These are phyloP conservation scores for Fusarium siculi DNA, from an alignment of 2,329 filamentous ascomycete genomes.

Conservation along the genomic window DNA sequence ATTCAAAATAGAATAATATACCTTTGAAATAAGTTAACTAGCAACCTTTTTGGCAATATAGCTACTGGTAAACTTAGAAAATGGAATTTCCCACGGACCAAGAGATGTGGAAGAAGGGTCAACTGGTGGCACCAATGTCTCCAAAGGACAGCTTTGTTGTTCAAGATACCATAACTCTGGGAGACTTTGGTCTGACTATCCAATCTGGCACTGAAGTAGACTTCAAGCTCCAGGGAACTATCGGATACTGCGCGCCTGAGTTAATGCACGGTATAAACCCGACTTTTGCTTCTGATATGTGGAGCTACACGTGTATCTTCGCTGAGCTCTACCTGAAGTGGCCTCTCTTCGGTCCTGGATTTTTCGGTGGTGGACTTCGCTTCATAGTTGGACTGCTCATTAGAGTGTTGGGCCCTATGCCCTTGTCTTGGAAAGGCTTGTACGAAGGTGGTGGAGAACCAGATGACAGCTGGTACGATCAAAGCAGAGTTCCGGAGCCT, in stretches of 20 bases:
- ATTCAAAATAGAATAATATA: no score
- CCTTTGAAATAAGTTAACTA: no score
- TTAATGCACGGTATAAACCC: neutral
- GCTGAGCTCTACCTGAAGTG: neutral
- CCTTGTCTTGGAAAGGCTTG: neutral
- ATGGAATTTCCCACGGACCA: neutral
- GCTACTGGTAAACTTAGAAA: no score
- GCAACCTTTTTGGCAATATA: no score
- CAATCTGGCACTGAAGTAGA: neutral
- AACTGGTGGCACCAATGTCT: neutral
- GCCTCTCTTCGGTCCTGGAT: neutral
- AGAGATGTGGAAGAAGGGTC: accelerated
- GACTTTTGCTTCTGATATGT: neutral
- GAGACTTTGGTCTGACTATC: neutral
- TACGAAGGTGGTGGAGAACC: neutral
- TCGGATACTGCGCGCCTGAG: neutral
- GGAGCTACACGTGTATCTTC: neutral
- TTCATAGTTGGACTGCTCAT: accelerated
- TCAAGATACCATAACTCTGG: neutral
- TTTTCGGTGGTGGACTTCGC: neutral
- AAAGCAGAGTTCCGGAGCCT: neutral
- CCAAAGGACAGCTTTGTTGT: neutral
- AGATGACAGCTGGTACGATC: neutral
- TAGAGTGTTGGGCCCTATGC: neutral
- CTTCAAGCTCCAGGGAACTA: neutral